These are phyloP conservation scores for Fusarium acutatum DNA, from an alignment of 2,329 filamentous ascomycete genomes.

Conservation along the genomic window DNA sequence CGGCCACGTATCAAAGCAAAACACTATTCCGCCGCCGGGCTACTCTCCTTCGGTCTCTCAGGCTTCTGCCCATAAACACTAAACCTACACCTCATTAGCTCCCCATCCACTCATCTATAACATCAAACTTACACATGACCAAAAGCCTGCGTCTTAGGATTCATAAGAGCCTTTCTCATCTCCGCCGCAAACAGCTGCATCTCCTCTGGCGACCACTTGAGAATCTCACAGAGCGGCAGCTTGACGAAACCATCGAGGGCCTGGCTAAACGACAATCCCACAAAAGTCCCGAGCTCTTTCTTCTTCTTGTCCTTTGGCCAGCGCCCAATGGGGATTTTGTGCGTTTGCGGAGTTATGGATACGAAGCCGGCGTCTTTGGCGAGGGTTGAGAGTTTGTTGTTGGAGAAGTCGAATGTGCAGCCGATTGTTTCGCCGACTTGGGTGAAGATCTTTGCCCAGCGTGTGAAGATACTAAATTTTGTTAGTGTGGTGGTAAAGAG, in stretches of 20 bases:
- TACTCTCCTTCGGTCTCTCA: fast-evolving
- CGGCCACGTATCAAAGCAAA: fast-evolving
- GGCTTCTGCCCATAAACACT: conserved; percentile 34
- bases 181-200: conserved; percentile 37
- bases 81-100: conserved; percentile 8
- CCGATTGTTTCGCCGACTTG: conserved; percentile 28
- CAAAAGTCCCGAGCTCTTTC: conserved; percentile 36
- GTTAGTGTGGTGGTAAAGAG: fast-evolving
- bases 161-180: conserved; percentile 26
- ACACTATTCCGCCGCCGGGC: not conserved
- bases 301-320: conserved; percentile 36
- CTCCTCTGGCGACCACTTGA: conserved; percentile 28
- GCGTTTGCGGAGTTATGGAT: not conserved
- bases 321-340: conserved; percentile 30
- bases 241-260: conserved; percentile 36
- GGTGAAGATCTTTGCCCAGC: conserved; percentile 26
- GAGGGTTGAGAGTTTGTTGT: conserved; percentile 27
- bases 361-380: conserved; percentile 20
- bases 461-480: conserved; percentile 14
- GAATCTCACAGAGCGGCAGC: conserved; percentile 32
- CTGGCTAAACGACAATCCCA: conserved; percentile 35
- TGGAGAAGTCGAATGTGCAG: conserved; percentile 29
- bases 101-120: fast-evolving
- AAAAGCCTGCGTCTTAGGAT: conserved; percentile 23
- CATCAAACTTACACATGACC: conserved; percentile 25